Evolutionary conservation across 352 stramenopile species (phyloP).

Genomic region (Phytophthora quininea): DNA sequence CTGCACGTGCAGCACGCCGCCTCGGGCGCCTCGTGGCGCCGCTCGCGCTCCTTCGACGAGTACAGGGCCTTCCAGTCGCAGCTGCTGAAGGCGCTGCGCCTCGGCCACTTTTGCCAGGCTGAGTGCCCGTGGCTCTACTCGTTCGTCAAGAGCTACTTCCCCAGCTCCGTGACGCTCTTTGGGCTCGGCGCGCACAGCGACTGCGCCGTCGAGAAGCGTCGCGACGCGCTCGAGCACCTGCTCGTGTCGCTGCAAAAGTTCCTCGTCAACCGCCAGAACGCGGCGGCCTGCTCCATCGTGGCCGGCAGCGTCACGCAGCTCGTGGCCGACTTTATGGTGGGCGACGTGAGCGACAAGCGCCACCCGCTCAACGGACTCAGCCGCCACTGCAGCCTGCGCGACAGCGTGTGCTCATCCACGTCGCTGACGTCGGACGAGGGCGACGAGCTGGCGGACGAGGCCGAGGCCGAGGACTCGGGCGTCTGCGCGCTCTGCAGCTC

Average conservation of each 20-base stretch:
- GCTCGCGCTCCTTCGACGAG: slow-evolving; percentile 34
- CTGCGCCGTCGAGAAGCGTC: slow-evolving; percentile 31
- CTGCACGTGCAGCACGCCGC: slow-evolving; percentile 9
- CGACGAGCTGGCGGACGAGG: slow-evolving; percentile 18
- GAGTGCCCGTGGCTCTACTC: slow-evolving; percentile 47
- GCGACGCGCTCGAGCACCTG: slow-evolving; percentile 32
- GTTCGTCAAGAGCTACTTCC: slow-evolving; percentile 52
- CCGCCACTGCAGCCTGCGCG: slow-evolving; percentile 12
- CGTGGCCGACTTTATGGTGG: slow-evolving; percentile 37
- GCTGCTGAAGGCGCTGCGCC: slow-evolving; percentile 29
- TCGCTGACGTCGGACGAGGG: slow-evolving; percentile 24
- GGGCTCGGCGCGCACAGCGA: slow-evolving; percentile 22
- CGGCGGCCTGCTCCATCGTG: slow-evolving; percentile 34
- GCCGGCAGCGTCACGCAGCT: slow-evolving; percentile 27
- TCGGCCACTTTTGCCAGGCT: slow-evolving; percentile 45
- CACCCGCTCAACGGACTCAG: slow-evolving; percentile 31
- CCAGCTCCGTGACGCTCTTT: slow-evolving; percentile 32
- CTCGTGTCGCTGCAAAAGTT: slow-evolving; percentile 45
- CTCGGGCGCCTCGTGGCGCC: slow-evolving; percentile 11
- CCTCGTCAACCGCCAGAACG: slow-evolving; percentile 38
- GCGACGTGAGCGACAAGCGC: slow-evolving; percentile 31
- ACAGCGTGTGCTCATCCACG: slow-evolving; percentile 11
- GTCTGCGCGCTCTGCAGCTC: slow-evolving; percentile 25
- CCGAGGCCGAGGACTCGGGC: slow-evolving; percentile 13
- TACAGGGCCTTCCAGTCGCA: slow-evolving; percentile 42